A percentile compares a stretch with the other conserved stretches of the same genome.
phyloP scores from a whole-genome alignment of 306 rosid species.

The Fragaria iinumae region DNA sequence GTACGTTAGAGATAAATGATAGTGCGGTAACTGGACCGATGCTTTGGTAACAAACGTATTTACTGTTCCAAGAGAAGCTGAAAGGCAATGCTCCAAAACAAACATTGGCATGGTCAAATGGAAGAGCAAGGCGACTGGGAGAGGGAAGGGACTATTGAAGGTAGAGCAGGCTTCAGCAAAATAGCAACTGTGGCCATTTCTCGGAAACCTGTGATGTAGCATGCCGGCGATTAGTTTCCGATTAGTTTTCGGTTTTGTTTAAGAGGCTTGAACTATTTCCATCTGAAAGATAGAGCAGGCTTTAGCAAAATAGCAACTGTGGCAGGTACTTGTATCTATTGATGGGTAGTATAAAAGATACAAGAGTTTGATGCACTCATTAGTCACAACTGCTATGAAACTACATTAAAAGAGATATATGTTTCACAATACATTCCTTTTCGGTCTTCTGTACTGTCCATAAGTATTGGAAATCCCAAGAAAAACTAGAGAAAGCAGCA shows the following conservation, averaged over 20 bases:
- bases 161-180: neutral
- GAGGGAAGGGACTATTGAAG: too few species aligned
- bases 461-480: slow-evolving; percentile 13
- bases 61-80: neutral
- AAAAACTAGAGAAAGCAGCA: neutral
- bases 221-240: too few species aligned
- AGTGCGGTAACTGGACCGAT: neutral
- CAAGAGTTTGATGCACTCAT: slow-evolving; percentile 7
- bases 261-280: too few species aligned
- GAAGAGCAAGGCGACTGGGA: too few species aligned
- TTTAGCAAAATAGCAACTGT: neutral
- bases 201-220: too few species aligned
- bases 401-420: neutral
- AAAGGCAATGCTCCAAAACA: too few species aligned
- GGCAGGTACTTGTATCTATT: neutral
- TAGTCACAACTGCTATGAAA: neutral
- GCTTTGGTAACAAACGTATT: neutral
- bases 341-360: neutral
- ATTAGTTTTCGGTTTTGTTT: too few species aligned
- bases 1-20: neutral
- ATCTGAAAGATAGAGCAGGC: neutral
- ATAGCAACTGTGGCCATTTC: neutral
- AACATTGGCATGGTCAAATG: too few species aligned
- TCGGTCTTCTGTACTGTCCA: slow-evolving; percentile 9
- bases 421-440: slow-evolving; percentile 14